Conservation (phyloP, 345 rosid species). For the Viola odorata region DNA sequence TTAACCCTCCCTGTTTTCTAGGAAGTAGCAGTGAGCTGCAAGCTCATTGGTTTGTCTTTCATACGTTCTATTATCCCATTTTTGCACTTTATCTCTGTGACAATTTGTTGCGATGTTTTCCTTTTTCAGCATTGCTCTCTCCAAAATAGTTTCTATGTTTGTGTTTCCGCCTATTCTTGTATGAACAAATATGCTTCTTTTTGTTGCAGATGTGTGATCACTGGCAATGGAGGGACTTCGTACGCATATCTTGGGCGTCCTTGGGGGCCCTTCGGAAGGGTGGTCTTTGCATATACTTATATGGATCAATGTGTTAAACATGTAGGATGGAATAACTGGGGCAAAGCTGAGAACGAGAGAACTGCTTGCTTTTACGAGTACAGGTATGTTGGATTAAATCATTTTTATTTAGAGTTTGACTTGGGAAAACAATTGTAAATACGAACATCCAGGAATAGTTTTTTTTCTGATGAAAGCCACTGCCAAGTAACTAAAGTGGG, state of each 20-base stretch:
- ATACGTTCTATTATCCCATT: too few species aligned
- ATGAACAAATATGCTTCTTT: not conserved
- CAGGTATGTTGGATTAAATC: constrained; percentile 34
- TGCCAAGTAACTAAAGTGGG: too few species aligned
- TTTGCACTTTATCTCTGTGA: too few species aligned
- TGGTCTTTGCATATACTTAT: constrained; percentile 68
- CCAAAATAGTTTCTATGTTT: not conserved
- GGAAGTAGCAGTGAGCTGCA: too few species aligned
- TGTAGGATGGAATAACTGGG: constrained; percentile 90
- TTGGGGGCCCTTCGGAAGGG: constrained; percentile 97
- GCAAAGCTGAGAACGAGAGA: constrained; percentile 84
- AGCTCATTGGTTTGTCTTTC: too few species aligned
- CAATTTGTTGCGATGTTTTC: not conserved
- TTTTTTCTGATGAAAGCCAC: too few species aligned
- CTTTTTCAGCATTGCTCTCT: not conserved
- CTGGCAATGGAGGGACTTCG: constrained; percentile 68
- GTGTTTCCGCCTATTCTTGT: not conserved
- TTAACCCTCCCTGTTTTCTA: too few species aligned
- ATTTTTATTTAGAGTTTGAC: not conserved
- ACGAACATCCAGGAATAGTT: not conserved
- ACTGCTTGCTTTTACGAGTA: constrained; percentile 94
- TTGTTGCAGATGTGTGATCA: constrained; percentile 70
- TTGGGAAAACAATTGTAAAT: not conserved
- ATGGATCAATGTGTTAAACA: constrained; percentile 73
- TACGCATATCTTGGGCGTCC: constrained; percentile 79